phyloP scores from a whole-genome alignment of 2,329 filamentous ascomycete genomes.

The Diaporthe helianthi region DNA sequence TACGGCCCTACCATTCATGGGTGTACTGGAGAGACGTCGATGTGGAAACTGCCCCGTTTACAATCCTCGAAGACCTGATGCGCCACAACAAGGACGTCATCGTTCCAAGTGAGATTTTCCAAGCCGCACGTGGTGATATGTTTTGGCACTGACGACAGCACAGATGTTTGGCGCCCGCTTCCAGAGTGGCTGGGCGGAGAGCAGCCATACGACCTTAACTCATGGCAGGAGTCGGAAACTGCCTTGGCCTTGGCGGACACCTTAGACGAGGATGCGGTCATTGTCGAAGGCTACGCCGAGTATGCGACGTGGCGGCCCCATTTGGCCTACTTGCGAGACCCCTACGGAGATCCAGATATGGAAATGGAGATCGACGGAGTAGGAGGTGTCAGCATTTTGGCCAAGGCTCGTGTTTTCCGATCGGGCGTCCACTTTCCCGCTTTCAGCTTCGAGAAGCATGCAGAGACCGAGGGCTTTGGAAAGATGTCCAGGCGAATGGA shows the following conservation, averaged over 20 bases:
- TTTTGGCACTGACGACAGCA: constrained; percentile 21
- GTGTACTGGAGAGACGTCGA: constrained; percentile 99
- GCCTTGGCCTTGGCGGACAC: constrained; percentile 92
- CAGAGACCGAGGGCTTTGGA: constrained; percentile 97
- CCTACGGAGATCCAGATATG: constrained; percentile 97
- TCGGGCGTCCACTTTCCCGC: constrained; percentile 96
- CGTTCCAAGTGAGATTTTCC: constrained; percentile 81
- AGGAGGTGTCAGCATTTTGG: constrained; percentile 94
- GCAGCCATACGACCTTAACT: constrained; percentile 97
- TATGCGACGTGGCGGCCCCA: constrained; percentile 98
- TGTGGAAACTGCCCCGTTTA: constrained; percentile 95
- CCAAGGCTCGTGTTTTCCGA: constrained; percentile 94
- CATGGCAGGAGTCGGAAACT: constrained; percentile 99
- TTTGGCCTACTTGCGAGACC: constrained; percentile 93
- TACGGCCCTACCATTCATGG: constrained; percentile 96
- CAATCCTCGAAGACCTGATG: constrained; percentile 97
- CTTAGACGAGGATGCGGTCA: constrained; percentile 96
- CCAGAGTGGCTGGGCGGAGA: constrained; percentile 99
- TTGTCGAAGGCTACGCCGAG: constrained; percentile 98
- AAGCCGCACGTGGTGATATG: not conserved
- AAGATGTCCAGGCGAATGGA: constrained; percentile 99
- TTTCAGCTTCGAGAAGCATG: constrained; percentile 98
- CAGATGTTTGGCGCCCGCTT: constrained; percentile 97
- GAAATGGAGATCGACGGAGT: constrained; percentile 99
- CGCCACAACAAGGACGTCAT: constrained; percentile 98